Evolutionary conservation across 2,329 filamentous ascomycete species (phyloP).

Genomic region (Knoxdaviesia capensis): DNA sequence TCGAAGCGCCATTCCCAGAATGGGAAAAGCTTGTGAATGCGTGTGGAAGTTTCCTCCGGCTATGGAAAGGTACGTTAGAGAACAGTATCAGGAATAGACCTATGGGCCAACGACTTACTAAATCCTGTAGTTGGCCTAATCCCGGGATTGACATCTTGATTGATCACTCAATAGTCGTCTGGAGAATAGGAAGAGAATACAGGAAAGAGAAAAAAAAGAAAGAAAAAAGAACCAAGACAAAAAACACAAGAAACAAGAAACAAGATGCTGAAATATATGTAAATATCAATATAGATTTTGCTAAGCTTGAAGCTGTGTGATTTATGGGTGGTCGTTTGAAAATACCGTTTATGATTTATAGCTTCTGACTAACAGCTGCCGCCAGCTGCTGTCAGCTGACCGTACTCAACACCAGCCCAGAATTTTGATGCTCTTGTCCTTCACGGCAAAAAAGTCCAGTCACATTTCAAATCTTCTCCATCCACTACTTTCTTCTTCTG

Average conservation of each 20-base stretch:
- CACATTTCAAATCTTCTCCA: too few species aligned
- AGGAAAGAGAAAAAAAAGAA: background rate
- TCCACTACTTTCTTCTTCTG: too few species aligned
- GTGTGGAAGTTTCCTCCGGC: conserved; percentile 19
- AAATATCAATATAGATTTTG: too few species aligned
- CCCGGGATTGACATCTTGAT: conserved; percentile 51
- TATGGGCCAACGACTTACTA: conserved; percentile 20
- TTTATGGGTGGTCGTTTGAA: too few species aligned
- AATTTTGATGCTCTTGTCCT: too few species aligned
- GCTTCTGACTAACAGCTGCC: too few species aligned
- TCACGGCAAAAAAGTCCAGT: too few species aligned
- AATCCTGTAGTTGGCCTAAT: conserved; percentile 44
- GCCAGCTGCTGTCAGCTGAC: too few species aligned
- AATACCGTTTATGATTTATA: too few species aligned
- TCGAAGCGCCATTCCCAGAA: conserved; percentile 66
- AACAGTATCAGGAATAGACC: conserved; percentile 5
- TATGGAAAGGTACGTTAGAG: conserved; percentile 9
- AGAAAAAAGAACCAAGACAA: background rate
- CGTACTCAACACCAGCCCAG: too few species aligned
- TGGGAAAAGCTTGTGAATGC: conserved; percentile 32
- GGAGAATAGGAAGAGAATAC: background rate
- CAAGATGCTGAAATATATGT: too few species aligned
- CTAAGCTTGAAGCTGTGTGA: too few species aligned
- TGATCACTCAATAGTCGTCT: background rate
- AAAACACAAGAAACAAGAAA: background rate